Conservation (phyloP, 345 rosid genomes). For the Euphorbia peplus region DNA sequence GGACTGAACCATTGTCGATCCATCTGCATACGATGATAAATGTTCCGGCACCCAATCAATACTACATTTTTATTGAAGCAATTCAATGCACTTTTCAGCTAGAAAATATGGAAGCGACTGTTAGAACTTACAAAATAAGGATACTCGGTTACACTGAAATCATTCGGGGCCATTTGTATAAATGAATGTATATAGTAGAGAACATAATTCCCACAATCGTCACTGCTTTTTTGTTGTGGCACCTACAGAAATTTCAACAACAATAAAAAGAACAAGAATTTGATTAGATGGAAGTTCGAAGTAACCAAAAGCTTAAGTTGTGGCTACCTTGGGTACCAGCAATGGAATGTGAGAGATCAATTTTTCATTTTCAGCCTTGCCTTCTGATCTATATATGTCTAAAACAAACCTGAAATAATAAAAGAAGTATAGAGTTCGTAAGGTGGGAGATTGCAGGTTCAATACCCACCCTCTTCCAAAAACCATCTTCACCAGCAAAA, state of each 20-base stretch:
- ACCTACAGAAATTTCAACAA: constrained; percentile 36
- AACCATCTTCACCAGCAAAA: too few relatives aligned
- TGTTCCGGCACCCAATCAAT: background rate
- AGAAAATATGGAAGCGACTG: background rate
- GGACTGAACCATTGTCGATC: constrained; percentile 54
- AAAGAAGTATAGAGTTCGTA: too few relatives aligned
- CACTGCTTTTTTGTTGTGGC: constrained; percentile 64
- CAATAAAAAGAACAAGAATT: background rate
- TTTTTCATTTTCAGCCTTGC: constrained; percentile 41
- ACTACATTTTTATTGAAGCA: background rate
- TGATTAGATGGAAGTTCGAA: background rate
- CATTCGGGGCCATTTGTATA: constrained; percentile 45
- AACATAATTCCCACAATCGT: constrained; percentile 69
- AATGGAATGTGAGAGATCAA: constrained; percentile 47
- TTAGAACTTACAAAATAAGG: constrained; percentile 55
- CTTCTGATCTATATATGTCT: constrained; percentile 49
- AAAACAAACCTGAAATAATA: constrained; percentile 49
- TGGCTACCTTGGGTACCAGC: constrained; percentile 51
- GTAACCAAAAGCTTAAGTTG: background rate
- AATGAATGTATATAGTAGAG: constrained; percentile 64
- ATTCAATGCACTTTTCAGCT: background rate
- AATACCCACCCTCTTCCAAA: too few relatives aligned
- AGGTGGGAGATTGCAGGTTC: too few relatives aligned
- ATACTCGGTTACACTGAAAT: constrained; percentile 33
- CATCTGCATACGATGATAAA: constrained; percentile 43